phyloP scores from a whole-genome alignment of 2,329 filamentous ascomycete species.

The Ciborinia camelliae region DNA sequence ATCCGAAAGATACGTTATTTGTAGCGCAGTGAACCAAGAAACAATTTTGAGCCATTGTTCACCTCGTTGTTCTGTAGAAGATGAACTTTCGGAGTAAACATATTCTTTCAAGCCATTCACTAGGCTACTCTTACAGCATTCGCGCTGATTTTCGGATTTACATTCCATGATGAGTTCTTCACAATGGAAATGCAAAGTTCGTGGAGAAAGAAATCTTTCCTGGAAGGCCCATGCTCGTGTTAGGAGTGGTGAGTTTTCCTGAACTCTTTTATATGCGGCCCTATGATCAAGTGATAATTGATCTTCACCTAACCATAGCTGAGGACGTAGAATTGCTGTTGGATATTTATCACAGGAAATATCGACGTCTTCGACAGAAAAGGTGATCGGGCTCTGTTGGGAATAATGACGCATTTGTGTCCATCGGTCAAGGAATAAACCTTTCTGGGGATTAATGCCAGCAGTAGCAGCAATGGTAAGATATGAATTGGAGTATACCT shows the following conservation, averaged over 20 bases:
- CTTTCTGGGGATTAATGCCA: background rate
- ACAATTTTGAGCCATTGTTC: too few relatives aligned
- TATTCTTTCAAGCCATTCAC: too few relatives aligned
- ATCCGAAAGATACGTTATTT: too few relatives aligned
- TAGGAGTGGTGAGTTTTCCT: too few relatives aligned
- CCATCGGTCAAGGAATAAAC: background rate
- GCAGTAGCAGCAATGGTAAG: background rate
- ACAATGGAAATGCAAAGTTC: background rate
- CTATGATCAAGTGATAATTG: too few relatives aligned
- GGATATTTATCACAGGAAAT: background rate
- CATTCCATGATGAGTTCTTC: background rate
- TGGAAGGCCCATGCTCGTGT: background rate
- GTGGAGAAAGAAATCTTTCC: background rate
- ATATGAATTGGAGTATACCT: background rate
- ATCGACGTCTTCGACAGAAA: background rate
- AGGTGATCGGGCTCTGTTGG: too few relatives aligned
- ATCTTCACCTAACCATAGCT: background rate
- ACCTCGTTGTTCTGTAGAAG: too few relatives aligned
- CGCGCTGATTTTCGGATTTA: too few relatives aligned
- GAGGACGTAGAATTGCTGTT: background rate
- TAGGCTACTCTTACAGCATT: too few relatives aligned
- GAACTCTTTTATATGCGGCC: background rate
- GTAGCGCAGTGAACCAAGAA: too few relatives aligned
- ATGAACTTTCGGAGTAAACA: too few relatives aligned
- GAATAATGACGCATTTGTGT: too few relatives aligned